Evolutionary conservation across 2,329 filamentous ascomycete genomes (phyloP), one percentile per base, ranked within the genome.

Genomic region (Verticillium klebahnii): DNA sequence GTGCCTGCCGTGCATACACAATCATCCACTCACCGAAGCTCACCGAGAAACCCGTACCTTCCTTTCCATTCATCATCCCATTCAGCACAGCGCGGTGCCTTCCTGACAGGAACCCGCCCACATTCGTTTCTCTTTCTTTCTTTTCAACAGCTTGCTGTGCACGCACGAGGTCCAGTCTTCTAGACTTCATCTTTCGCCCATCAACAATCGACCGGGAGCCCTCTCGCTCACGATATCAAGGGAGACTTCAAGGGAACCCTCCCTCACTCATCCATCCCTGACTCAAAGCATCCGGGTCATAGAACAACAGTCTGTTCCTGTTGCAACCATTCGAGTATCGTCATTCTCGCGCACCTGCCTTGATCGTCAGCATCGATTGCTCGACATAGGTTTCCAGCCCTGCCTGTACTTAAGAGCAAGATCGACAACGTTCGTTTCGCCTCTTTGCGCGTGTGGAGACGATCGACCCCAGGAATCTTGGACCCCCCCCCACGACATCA

Each of bases 101-200:
- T n/a, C 56, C 25, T 32, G 15, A 17, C 39, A 29, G 57, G 37
- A 58, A 50, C 25, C 17, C 57, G 57, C 37, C 39, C 57, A 58
- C 57, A 32, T 58, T 58, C 57, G 57, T 58, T 58, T 58, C 39
- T 58, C 37, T 19, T 37, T 37, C 9, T 31, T 25, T 36, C 15
- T 19, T n/a, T 45, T n/a, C 56, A 25, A 57, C 32, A 34, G 56
- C 56, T 39, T 58, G 56, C 56, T 45, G 56, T 58, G 56, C 56
- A 58, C 39, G 34, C 56, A 37, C 17, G 19, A 45, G 8, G 19
- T 45, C 8, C 39, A 7, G 39, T 9, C n/a, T n/a, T 50, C n/a
- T 25, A 9, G n/a, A 11, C 45, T 7, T 12, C 19, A 23, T 25
- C 39, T 9, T 45, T 45, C 39, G 14, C n/a, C 15, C 19, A n/a